phyloP scores from a whole-genome alignment of 805 yeast genomes.

The Candida maltosa region DNA sequence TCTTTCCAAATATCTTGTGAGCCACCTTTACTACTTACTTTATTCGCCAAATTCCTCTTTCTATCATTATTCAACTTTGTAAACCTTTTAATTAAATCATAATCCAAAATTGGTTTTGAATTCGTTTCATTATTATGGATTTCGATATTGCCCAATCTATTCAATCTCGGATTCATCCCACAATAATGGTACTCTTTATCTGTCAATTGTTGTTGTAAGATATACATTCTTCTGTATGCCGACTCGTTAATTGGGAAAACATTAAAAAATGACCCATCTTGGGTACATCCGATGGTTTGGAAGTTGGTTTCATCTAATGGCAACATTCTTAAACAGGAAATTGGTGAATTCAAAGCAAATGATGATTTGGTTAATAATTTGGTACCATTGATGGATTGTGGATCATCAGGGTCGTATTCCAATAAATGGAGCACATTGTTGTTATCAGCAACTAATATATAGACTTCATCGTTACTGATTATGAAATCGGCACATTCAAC shows the following conservation, averaged over 20 bases:
- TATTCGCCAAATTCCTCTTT: conserved; percentile 50
- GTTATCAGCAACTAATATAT: conserved; percentile 65
- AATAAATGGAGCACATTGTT: conserved; percentile 64
- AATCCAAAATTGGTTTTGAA: conserved; percentile 64
- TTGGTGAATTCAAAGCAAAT: conserved; percentile 62
- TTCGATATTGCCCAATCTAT: conserved; percentile 47
- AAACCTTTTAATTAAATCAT: conserved; percentile 52
- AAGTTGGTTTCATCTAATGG: conserved; percentile 31
- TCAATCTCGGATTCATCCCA: conserved; percentile 79
- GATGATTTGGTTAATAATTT: conserved; percentile 66
- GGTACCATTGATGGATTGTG: conserved; percentile 77
- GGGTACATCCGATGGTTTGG: conserved; percentile 67
- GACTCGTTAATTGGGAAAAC: conserved; percentile 74
- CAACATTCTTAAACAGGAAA: conserved; percentile 51
- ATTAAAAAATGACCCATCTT: conserved; percentile 76
- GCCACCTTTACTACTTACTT: conserved; percentile 26
- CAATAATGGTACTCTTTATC: conserved; percentile 72
- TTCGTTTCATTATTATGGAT: conserved; percentile 28
- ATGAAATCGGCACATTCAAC: conserved; percentile 75
- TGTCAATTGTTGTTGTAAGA: conserved; percentile 80
- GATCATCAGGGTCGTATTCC: conserved; percentile 91
- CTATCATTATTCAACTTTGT: conserved; percentile 55
- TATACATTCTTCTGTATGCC: conserved; percentile 74
- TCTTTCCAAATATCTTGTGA: conserved; percentile 1
- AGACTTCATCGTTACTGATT: conserved; percentile 65